Evolutionary conservation across 1,284 basidiomycete species (phyloP).

Genomic region (Trametes polyzona): DNA sequence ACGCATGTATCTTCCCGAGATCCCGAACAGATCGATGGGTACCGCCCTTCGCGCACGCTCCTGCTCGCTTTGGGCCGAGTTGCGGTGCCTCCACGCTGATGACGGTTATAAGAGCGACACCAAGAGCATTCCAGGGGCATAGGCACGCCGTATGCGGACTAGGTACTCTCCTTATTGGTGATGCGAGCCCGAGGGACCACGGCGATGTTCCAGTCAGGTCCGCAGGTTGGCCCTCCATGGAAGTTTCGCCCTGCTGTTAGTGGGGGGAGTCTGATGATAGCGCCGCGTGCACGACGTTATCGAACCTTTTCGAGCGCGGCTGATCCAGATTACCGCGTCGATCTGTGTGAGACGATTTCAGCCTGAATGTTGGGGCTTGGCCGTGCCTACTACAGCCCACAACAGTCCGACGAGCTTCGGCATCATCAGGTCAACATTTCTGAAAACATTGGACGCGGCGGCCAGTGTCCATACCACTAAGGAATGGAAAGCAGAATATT

Average conservation of each 20-base stretch:
- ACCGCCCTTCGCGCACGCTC: neutral
- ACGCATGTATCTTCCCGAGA: neutral
- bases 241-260: neutral
- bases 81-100: neutral
- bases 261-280: conserved; percentile 3
- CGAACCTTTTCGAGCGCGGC: neutral
- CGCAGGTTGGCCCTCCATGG: neutral
- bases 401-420: no score
- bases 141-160: neutral
- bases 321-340: neutral
- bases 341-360: neutral
- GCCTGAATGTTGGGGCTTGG: neutral
- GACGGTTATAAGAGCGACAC: neutral
- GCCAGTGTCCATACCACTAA: no score
- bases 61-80: neutral
- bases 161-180: neutral
- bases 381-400: no score
- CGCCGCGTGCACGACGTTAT: neutral
- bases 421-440: no score
- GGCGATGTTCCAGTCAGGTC: neutral
- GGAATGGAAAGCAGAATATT: no score
- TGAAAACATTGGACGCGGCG: no score
- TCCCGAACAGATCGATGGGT: neutral
- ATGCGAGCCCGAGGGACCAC: neutral
- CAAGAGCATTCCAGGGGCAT: neutral